Evolutionary conservation across 257 asterid genomes (phyloP), one percentile per base, ranked within the genome.

Genomic region (Fraxinus cuspidata): DNA sequence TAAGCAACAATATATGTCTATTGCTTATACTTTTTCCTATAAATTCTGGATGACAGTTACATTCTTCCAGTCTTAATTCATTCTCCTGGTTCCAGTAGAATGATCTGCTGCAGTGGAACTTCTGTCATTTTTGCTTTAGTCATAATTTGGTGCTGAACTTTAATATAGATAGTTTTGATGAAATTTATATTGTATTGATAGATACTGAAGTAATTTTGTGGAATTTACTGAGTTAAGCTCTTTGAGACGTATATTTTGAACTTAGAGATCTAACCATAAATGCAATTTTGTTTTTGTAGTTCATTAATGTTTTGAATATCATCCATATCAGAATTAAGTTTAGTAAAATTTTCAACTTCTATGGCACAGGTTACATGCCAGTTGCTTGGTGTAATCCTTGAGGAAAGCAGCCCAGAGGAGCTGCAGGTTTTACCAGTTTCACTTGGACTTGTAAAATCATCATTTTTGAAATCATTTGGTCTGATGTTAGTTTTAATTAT

Each of bases 321-420:
- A 51, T 70, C 63, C 19, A 63, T 76, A 51, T 80, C 25, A 35
- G 67, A 27, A 34, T 75, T 74, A 37, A 47, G 42, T 65, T 74
- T 73, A 3, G 18, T 42, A 42, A 42, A 13, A 12, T 11, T 51
- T 75, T 42, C 75, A 15, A 64, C 64, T 76, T 38, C 65, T 79
- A 12, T 78, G 70, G 63, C 83, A 79, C 82, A 92, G 98, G 94
- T 94, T 72, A 94, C 98, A 64, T 94, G 98, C 82, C 85, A 86
- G 79, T 77, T 94, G 84, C 92, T 94, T 76, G 97, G 96, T 72
- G 90, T 92, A 81, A 86, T 94, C 80, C 89, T 94, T 7, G 97
- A 90, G 84, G 97, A 94, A 83, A 88, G 85, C 82, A 89, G 85
- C 82, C 95, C 97, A 72, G 98, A 94, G 87, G 97, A 94, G 84